These are phyloP conservation scores for Sugiyamaella sp. DNA, from an alignment of 1,139 yeast species.

Conservation along the genomic window DNA sequence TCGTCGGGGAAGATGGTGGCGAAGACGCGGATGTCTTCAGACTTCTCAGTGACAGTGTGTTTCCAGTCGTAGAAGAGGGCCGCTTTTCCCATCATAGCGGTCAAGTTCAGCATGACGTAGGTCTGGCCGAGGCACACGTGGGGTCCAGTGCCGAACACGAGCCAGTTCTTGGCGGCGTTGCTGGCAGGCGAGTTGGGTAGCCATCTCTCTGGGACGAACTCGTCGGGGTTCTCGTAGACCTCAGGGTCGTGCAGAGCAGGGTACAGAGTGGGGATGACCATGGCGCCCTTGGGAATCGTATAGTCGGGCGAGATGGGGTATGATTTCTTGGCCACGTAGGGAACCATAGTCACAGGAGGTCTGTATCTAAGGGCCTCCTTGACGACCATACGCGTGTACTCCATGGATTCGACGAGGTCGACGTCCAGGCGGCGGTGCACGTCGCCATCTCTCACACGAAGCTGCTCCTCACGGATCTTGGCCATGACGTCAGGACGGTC, in stretches of 20 bases:
- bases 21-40: slow-evolving; percentile 92
- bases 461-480: slow-evolving; percentile 89
- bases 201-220: slow-evolving; percentile 97
- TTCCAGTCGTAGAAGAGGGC: slow-evolving; percentile 75
- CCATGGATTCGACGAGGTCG: slow-evolving; percentile 82
- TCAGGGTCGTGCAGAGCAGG: slow-evolving; percentile 98
- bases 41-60: slow-evolving; percentile 78
- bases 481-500: slow-evolving; percentile 89
- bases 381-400: slow-evolving; percentile 85
- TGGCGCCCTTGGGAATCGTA: slow-evolving; percentile 94
- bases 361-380: slow-evolving; percentile 91
- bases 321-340: slow-evolving; percentile 83
- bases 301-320: slow-evolving; percentile 83
- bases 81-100: slow-evolving; percentile 89
- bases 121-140: slow-evolving; percentile 95
- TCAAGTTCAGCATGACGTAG: slow-evolving; percentile 86
- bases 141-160: slow-evolving; percentile 96
- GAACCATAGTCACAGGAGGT: slow-evolving; percentile 98
- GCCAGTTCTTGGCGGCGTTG: slow-evolving; percentile 81
- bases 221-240: slow-evolving; percentile 91
- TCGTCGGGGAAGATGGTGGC: slow-evolving; percentile 98
- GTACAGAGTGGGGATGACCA: slow-evolving; percentile 93
- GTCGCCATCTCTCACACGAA: slow-evolving; percentile 78
- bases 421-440: slow-evolving; percentile 61
- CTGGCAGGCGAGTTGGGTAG: slow-evolving; percentile 60